These are phyloP conservation scores for Penicillium sp. DNA, from an alignment of 2,329 filamentous ascomycete species.

Conservation along the genomic window DNA sequence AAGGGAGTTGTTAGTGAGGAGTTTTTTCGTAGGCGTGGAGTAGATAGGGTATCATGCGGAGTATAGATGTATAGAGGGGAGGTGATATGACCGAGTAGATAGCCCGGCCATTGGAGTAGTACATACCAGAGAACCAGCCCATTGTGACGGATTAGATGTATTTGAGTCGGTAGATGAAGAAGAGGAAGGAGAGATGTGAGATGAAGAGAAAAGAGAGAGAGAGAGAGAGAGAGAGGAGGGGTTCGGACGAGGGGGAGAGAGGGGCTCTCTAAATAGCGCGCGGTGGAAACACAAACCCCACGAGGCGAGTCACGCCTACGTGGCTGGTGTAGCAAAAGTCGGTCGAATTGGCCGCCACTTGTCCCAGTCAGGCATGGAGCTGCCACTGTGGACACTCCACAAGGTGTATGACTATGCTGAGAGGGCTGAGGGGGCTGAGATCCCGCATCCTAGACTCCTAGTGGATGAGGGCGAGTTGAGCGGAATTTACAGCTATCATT, in stretches of 20 bases:
- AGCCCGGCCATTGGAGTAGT: background rate
- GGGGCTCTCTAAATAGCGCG: slow-evolving; percentile 6
- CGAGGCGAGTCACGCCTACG: slow-evolving; percentile 6
- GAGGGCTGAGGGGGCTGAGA: slow-evolving; percentile 1
- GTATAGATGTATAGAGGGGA: background rate
- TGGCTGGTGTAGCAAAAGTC: slow-evolving; percentile 1
- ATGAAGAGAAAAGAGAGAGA: background rate
- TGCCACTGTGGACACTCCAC: slow-evolving; percentile 10
- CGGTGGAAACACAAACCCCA: slow-evolving; percentile 3
- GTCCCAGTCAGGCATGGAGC: slow-evolving; percentile 13
- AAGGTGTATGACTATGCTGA: too few relatives aligned
- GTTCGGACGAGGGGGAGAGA: background rate
- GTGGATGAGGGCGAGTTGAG: background rate
- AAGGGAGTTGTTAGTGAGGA: slow-evolving; percentile 7
- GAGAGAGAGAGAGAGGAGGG: too few relatives aligned
- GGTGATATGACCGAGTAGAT: background rate
- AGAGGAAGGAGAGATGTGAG: background rate
- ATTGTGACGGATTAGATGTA: slow-evolving; percentile 20
- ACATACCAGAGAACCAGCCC: slow-evolving; percentile 31
- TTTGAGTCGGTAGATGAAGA: background rate
- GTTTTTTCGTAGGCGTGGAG: background rate
- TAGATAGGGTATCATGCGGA: background rate
- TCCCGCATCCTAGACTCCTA: background rate
- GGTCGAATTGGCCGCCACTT: slow-evolving; percentile 3
- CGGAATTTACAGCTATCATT: background rate